Percentiles rank a stretch among this genome's conserved stretches.
Conservation (phyloP, 225 moss, liverwort and hornwort species). For the Physcomitrellopsis africana region DNA sequence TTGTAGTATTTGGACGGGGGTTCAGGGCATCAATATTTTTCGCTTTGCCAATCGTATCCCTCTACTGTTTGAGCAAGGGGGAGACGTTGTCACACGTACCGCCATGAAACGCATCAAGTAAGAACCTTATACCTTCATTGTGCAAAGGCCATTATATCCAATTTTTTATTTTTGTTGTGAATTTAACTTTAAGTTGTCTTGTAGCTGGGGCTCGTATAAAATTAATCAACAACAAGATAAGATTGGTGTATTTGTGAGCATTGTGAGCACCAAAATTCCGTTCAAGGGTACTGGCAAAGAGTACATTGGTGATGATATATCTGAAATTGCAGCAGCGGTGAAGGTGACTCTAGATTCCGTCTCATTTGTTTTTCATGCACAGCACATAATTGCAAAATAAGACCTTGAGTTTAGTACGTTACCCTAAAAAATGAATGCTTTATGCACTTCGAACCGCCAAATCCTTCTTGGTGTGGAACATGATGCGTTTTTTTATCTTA, state of each 20-base stretch:
- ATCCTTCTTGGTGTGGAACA: conserved; percentile 7
- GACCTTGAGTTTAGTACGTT: conserved; percentile 13
- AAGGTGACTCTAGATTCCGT: conserved; percentile 55
- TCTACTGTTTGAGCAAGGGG: conserved; percentile 93
- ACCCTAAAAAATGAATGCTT: conserved; percentile 14
- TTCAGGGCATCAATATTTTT: conserved; percentile 90
- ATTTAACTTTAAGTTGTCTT: conserved; percentile 29
- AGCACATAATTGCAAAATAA: conserved; percentile 3
- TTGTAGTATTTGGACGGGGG: conserved; percentile 23
- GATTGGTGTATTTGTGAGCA: conserved; percentile 96
- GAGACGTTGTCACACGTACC: conserved; percentile 93
- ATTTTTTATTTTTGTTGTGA: conserved; percentile 21
- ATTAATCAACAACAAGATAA: conserved; percentile 96
- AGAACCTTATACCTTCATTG: conserved; percentile 29
- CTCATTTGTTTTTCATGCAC: conserved; percentile 15
- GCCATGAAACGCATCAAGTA: conserved; percentile 99
- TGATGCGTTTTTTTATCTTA: conserved; percentile 2
- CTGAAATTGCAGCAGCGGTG: conserved; percentile 89
- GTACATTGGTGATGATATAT: conserved; percentile 95
- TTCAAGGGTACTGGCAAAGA: conserved; percentile 99
- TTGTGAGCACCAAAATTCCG: conserved; percentile 97
- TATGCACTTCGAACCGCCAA: neutral
- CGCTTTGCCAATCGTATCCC: conserved; percentile 98
- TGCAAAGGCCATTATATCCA: conserved; percentile 9
- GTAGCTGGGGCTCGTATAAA: conserved; percentile 95